Evolutionary conservation across 441 rosid species (phyloP).

Genomic region (Euphorbia celastroides): DNA sequence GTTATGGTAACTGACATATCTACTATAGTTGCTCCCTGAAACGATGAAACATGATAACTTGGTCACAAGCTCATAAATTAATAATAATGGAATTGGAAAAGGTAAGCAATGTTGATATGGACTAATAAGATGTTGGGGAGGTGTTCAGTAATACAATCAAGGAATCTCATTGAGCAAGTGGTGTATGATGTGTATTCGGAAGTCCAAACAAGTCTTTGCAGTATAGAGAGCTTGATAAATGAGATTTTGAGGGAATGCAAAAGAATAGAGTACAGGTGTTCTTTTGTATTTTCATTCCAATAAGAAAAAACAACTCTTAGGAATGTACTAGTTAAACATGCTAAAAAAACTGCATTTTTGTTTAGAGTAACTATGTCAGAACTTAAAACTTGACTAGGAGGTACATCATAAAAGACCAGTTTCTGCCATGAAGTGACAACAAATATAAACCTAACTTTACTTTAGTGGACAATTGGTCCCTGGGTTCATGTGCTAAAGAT

Average conservation of each 20-base stretch:
- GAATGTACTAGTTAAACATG: background rate
- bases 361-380: background rate
- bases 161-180: background rate
- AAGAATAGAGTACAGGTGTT: background rate
- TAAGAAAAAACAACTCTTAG: background rate
- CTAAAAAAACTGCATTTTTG: background rate
- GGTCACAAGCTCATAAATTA: background rate
- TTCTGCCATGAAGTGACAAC: background rate
- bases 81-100: background rate
- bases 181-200: background rate
- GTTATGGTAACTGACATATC: slow-evolving; percentile 52
- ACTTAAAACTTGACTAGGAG: background rate
- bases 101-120: background rate
- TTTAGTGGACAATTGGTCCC: background rate
- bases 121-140: background rate
- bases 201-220: background rate
- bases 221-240: background rate
- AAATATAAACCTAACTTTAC: background rate
- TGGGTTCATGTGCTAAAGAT: background rate
- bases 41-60: slow-evolving; percentile 17
- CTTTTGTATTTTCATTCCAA: background rate
- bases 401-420: background rate
- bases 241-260: background rate
- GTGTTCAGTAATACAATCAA: too few species aligned
- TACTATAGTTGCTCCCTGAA: slow-evolving; percentile 71